phyloP scores from a whole-genome alignment of 2,329 filamentous ascomycete genomes.

The Lasiodiplodia hormozganensis region DNA sequence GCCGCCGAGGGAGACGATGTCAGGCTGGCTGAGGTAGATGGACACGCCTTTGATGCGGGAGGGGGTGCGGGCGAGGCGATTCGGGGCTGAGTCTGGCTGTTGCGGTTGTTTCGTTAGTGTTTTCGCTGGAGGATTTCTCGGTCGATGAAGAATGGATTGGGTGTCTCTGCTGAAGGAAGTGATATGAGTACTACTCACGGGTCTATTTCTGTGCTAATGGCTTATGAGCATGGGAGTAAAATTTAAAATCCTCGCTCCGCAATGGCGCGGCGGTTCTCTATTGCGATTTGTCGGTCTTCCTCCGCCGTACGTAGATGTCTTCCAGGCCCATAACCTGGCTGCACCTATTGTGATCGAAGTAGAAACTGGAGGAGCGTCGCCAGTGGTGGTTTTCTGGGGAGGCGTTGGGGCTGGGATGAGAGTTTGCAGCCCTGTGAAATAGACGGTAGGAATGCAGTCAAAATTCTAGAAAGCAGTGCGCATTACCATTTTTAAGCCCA shows the following conservation, averaged over 20 bases:
- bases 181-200: constrained; percentile 62
- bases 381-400: too few species aligned
- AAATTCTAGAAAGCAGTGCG: too few species aligned
- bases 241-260: constrained; percentile 85
- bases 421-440: too few species aligned
- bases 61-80: constrained; percentile 61
- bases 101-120: too few species aligned
- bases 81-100: constrained; percentile 45
- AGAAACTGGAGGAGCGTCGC: too few species aligned
- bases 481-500: too few species aligned
- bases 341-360: too few species aligned
- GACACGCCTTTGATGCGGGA: constrained; percentile 81
- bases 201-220: constrained; percentile 85
- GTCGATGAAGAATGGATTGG: not conserved
- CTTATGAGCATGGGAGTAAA: constrained; percentile 66
- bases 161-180: too few species aligned
- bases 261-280: constrained; percentile 79
- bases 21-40: constrained; percentile 77
- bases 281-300: constrained; percentile 64
- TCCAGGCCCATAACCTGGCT: constrained; percentile 53
- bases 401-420: too few species aligned
- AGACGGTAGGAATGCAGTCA: too few species aligned
- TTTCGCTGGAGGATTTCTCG: not conserved
- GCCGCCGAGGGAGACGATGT: constrained; percentile 89
- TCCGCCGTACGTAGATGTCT: constrained; percentile 71